Base-by-base conservation (phyloP, 1,139 yeast genomes). In the Lodderomyces pseudojiufengensis region DNA sequence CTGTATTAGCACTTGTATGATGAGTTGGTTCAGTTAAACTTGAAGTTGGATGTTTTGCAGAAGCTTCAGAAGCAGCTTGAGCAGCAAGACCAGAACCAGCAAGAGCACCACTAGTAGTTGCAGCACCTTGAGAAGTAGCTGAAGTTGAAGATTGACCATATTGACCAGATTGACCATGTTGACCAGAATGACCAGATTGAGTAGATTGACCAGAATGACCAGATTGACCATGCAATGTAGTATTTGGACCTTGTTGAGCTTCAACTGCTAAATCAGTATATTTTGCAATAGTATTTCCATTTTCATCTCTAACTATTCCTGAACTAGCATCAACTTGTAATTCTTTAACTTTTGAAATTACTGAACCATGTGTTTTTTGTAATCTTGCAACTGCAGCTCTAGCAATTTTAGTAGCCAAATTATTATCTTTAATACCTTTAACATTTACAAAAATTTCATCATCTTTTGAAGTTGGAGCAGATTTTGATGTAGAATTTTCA, bases 261-360 rank as follows among this genome's bases (percentile, higher is more conserved):
- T 34, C 39, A 31, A 41, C 35, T 21, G 45, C 35, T 26, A 41
- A 40, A 29, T 44, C 48, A 6, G 43, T 38, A 30, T 39, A 45
- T n/a, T 33, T 38, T 8, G 43, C 50, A 37, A 47, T 41, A 36
- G 39, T 44, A 27, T 37, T 36, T 10, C 63, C 65, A 12, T 47
- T 43, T 36, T 63, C 66, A 41, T 64, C 64, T 20, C 57, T 52
- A 16, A 63, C 61, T 14, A 49, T 42, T 9, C 70, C 70, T 23
- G 60, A 51, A 8, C 36, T 35, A 12, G 65, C 61, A 44, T 64
- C 61, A 27, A 63, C 59, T 35, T 46, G 57, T 29, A 64, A 47
- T 37, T 57, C 63, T 38, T 55, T 52, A 14, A 54, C 56, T 9
- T 44, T 40, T 3, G 49, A 42, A 29, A 62, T 47, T 2, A 55